Evolutionary conservation across 176 grass and related monocot species (phyloP).

Genomic region (Elaeis guineensis): DNA sequence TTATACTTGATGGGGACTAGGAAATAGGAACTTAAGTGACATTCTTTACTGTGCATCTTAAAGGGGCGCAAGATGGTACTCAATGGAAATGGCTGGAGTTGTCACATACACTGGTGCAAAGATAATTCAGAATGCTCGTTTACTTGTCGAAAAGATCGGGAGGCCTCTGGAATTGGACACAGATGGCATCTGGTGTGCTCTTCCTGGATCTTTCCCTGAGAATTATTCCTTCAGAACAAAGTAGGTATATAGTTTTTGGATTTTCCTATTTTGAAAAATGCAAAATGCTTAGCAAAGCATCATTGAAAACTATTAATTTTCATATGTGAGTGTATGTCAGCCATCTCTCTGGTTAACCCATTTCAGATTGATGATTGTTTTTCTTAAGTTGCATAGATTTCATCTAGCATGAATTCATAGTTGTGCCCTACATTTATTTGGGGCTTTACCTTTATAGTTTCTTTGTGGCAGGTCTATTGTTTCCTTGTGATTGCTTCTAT

Average conservation of each 20-base stretch:
- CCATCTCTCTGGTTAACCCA: no score
- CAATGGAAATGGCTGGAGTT: slow-evolving; percentile 99
- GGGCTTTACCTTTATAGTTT: no score
- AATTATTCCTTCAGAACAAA: slow-evolving; percentile 88
- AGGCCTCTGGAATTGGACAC: slow-evolving; percentile 93
- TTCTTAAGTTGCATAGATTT: no score
- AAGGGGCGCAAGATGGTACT: slow-evolving; percentile 99
- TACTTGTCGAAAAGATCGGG: slow-evolving; percentile 96
- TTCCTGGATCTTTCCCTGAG: slow-evolving; percentile 93
- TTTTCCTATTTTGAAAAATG: slow-evolving; percentile 11
- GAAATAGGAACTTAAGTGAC: neutral
- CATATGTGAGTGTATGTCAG: no score
- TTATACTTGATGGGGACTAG: no score
- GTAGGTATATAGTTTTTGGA: slow-evolving; percentile 30
- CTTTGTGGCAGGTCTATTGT: no score
- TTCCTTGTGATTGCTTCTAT: no score
- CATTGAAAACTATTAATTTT: no score
- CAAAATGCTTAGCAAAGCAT: no score
- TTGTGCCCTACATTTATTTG: no score
- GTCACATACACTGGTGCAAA: slow-evolving; percentile 98
- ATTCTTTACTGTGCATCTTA: slow-evolving; percentile 25
- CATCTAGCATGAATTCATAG: no score
- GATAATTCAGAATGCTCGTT: slow-evolving; percentile 90
- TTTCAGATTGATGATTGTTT: no score
- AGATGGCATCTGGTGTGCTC: slow-evolving; percentile 98